These are phyloP conservation scores for Penicillium oxalicum DNA, from an alignment of 2,329 filamentous ascomycete genomes.

Conservation along the genomic window DNA sequence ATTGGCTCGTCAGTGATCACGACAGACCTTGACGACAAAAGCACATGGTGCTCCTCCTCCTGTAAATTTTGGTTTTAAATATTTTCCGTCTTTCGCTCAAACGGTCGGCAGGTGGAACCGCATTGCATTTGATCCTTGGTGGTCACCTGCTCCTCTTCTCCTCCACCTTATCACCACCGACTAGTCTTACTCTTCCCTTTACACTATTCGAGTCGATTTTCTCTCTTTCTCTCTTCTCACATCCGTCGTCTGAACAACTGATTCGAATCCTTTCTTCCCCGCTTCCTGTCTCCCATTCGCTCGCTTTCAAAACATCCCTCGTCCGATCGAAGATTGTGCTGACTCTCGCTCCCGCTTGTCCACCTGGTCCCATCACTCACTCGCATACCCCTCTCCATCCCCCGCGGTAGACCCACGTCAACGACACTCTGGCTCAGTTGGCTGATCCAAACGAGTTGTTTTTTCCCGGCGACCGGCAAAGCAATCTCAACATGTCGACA, in stretches of 20 bases:
- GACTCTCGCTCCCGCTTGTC: background rate
- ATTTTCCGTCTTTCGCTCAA: background rate
- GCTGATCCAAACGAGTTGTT: slow-evolving; percentile 39
- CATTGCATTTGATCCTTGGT: slow-evolving; percentile 2
- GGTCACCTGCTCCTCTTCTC: slow-evolving; percentile 14
- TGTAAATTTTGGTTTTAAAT: background rate
- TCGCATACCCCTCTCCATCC: slow-evolving; percentile 6
- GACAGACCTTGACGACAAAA: too few relatives aligned
- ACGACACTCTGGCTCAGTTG: slow-evolving; percentile 34
- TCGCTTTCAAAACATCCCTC: slow-evolving; percentile 1
- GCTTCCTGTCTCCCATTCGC: slow-evolving; percentile 5
- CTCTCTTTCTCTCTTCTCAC: slow-evolving; percentile 5
- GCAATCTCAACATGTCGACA: slow-evolving; percentile 55
- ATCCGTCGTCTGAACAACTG: background rate
- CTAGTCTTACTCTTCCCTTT: background rate
- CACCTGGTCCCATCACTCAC: slow-evolving; percentile 5
- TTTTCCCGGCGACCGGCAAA: slow-evolving; percentile 36
- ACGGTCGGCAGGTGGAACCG: slow-evolving; percentile 11
- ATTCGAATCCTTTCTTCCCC: slow-evolving; percentile 1
- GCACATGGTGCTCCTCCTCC: too few relatives aligned
- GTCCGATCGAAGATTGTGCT: too few relatives aligned
- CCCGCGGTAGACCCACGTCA: slow-evolving; percentile 13
- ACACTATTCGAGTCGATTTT: background rate
- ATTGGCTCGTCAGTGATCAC: too few relatives aligned
- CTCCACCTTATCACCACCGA: slow-evolving; percentile 4